Base-by-base conservation (phyloP, 805 yeast genomes). In the Spathaspora hagerdaliae region DNA sequence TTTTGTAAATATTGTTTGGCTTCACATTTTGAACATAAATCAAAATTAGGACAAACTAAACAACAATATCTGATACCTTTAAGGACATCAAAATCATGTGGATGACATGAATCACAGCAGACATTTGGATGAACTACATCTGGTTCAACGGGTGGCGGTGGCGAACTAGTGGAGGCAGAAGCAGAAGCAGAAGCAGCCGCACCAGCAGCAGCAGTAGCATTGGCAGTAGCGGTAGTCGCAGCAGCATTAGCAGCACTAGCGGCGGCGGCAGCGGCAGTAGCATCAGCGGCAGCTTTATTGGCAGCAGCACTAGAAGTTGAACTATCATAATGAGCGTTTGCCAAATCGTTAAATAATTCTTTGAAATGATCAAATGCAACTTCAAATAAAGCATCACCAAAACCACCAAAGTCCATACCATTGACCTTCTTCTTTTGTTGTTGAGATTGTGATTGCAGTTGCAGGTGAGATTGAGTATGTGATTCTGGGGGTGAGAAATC, bases 1-100 rank as follows among this genome's bases (percentile, higher is more conserved):
- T 52, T 43, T 14, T 48, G 42, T 7, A 14, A 8, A 24, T 52
- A 53, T n/a, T 42, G 55, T 8, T 49, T 50, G 5, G 41, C 39
- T 43, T 64, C 67, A 51, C 72, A 67, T 15, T 51, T 38, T 40
- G 69, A 69, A 54, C 85, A 80, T 43, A 80, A 58, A 54, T 81
- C 85, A 55, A 65, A 78, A 55, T 81, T 78, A 3, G 57, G 56
- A 53, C 85, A 80, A 29, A 78, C 73, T 26, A 72, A 50, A 57
- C 85, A 80, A 38, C 71, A 69, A 53, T 69, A 80, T 41, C 85
- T 67, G 6, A 59, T 49, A 7, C 85, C 85, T 19, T 42, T 49
- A 38, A 77, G 62, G 3, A 79, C 76, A 13, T 45, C 52, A 49
- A 61, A 60, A 4, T 47, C 50, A 26, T 50, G 43, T 1, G 69